Conservation (phyloP, 306 rosid genomes). For the Delonix regia region DNA sequence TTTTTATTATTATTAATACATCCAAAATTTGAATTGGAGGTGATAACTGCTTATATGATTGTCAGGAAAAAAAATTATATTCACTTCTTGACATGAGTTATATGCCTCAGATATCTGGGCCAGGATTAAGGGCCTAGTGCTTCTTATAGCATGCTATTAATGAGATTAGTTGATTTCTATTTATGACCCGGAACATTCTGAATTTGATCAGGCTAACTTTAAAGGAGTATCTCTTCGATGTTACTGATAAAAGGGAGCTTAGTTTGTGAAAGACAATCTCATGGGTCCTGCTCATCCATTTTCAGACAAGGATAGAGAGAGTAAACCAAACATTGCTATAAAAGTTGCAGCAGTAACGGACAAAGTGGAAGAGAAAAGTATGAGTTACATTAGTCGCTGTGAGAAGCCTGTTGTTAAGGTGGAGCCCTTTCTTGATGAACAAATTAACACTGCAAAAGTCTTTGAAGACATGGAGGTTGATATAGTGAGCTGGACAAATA, state of each 20-base stretch:
- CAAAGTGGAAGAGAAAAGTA: conserved; percentile 44
- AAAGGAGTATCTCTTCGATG: conserved; percentile 12
- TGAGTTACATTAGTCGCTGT: conserved; percentile 32
- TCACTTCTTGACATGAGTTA: background rate
- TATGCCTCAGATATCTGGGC: background rate
- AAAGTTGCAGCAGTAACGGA: conserved; percentile 40
- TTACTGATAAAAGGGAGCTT: conserved; percentile 24
- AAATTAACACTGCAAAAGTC: conserved; percentile 38
- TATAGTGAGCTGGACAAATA: conserved; percentile 58
- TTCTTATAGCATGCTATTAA: background rate
- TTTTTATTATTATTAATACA: background rate
- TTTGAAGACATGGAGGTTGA: conserved; percentile 63
- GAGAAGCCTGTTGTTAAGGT: conserved; percentile 44
- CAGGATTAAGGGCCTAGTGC: background rate
- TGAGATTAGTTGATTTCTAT: conserved; percentile 2
- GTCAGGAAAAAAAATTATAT: background rate
- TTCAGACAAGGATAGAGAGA: conserved; percentile 36
- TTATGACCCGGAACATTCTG: conserved; percentile 27
- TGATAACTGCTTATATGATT: background rate
- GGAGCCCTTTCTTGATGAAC: conserved; percentile 53
- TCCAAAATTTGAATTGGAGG: background rate
- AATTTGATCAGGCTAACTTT: conserved; percentile 33
- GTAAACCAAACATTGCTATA: conserved; percentile 35
- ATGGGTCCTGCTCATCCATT: conserved; percentile 46
- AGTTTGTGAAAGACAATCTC: conserved; percentile 24